phyloP scores from a whole-genome alignment of 169 alveolate genomes.

The Perkinsus chesapeaki region DNA sequence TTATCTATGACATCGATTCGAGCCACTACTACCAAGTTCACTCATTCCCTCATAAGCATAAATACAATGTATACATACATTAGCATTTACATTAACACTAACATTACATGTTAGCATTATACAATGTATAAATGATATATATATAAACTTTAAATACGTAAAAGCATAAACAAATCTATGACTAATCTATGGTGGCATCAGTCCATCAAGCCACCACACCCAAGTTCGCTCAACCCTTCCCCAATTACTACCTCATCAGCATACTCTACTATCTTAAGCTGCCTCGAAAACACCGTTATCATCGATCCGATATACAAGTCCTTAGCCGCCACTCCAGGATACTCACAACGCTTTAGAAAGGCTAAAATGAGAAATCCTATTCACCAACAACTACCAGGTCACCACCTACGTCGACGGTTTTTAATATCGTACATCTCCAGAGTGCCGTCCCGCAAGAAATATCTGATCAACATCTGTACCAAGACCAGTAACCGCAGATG shows the following conservation, averaged over 20 bases:
- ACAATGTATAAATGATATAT: too few relatives aligned
- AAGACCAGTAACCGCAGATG: not conserved
- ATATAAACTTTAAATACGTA: too few relatives aligned
- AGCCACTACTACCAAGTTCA: too few relatives aligned
- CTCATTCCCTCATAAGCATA: too few relatives aligned
- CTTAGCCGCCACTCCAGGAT: slow-evolving; percentile 41
- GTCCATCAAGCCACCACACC: not conserved
- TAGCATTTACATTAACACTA: too few relatives aligned
- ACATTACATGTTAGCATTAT: too few relatives aligned
- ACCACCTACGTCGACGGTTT: slow-evolving; percentile 42
- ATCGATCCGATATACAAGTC: slow-evolving; percentile 60
- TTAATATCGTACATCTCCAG: slow-evolving; percentile 69
- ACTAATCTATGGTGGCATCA: too few relatives aligned
- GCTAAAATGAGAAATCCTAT: too few relatives aligned
- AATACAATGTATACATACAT: too few relatives aligned
- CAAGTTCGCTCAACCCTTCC: not conserved
- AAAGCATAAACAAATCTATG: too few relatives aligned
- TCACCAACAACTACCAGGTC: too few relatives aligned
- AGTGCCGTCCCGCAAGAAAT: slow-evolving; percentile 54
- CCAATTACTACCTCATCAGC: slow-evolving; percentile 43
- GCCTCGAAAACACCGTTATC: slow-evolving; percentile 61
- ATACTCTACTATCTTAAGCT: slow-evolving; percentile 60
- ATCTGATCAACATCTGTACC: slow-evolving; percentile 5
- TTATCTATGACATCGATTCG: too few relatives aligned
- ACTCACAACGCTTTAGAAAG: slow-evolving; percentile 60